phyloP scores from a whole-genome alignment of 176 grass and related monocot species.

The Aegilops tauschii region DNA sequence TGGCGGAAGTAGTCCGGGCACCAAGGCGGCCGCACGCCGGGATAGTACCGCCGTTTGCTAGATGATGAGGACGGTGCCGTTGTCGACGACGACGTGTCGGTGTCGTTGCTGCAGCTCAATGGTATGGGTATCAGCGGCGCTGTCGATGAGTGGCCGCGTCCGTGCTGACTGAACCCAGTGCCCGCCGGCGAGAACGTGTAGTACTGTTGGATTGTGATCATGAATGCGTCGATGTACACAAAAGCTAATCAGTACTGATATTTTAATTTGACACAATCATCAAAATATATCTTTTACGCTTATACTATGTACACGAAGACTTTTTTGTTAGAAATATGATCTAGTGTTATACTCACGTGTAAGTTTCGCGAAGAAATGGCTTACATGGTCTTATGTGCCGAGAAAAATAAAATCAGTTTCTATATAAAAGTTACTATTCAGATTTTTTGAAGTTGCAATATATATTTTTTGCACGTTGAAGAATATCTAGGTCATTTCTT shows the following conservation, averaged over 20 bases:
- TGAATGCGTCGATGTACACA: neutral
- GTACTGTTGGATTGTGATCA: neutral
- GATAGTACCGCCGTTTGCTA: neutral
- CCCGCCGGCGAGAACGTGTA: neutral
- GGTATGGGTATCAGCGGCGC: neutral
- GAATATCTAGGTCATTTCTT: too few species aligned
- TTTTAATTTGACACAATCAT: too few species aligned
- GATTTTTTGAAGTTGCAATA: too few species aligned
- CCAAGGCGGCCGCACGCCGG: neutral
- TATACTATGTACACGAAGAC: too few species aligned
- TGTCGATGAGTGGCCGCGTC: neutral
- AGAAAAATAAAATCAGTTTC: too few species aligned
- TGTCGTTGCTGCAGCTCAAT: slow-evolving; percentile 21
- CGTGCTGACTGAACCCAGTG: neutral
- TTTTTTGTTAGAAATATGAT: too few species aligned
- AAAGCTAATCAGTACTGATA: neutral
- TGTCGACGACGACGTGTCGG: neutral
- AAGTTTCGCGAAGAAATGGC: too few species aligned
- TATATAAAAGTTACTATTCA: too few species aligned
- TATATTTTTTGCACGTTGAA: too few species aligned
- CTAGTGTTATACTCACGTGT: too few species aligned
- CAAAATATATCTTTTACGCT: too few species aligned
- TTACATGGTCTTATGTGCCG: too few species aligned
- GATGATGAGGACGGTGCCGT: neutral
- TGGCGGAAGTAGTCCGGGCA: slow-evolving; percentile 70